Evolutionary conservation across 331 rosid genomes (phyloP).

Genomic region (Spiraea crenata): DNA sequence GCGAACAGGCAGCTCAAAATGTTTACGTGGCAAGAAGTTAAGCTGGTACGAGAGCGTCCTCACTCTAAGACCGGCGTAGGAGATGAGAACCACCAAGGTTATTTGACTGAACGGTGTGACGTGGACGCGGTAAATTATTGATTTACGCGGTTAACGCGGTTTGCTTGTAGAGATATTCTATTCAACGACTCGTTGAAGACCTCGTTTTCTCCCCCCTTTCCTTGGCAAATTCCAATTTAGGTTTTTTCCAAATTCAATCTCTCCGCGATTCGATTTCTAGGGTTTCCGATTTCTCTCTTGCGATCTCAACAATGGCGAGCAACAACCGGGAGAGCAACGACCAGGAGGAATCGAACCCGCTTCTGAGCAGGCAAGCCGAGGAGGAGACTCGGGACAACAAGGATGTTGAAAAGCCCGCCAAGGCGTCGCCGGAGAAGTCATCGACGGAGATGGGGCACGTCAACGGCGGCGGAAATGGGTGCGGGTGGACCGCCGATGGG

Average conservation of each 20-base stretch:
- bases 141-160: slow-evolving; percentile 19
- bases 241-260: slow-evolving; percentile 10
- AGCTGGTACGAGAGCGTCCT: accelerated
- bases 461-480: slow-evolving; percentile 23
- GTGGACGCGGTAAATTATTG: not conserved
- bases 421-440: slow-evolving; percentile 23
- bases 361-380: slow-evolving; percentile 40
- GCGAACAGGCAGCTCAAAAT: not conserved
- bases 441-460: slow-evolving; percentile 23
- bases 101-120: not conserved
- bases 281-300: slow-evolving; percentile 10
- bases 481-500: slow-evolving; percentile 82
- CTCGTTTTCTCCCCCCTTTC: not conserved
- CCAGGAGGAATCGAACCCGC: slow-evolving; percentile 75
- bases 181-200: not conserved
- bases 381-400: slow-evolving; percentile 17
- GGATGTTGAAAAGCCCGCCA: slow-evolving; percentile 24
- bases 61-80: not conserved
- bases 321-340: slow-evolving; percentile 36
- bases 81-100: not conserved
- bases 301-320: slow-evolving; percentile 31
- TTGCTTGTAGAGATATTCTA: not conserved
- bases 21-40: not conserved
- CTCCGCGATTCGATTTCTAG: not conserved
- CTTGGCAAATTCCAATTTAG: slow-evolving; percentile 2